A percentile compares a stretch with the other conserved stretches of the same genome.
phyloP scores from a whole-genome alignment of 2,329 filamentous ascomycete species.

The Tricladium varicosporioides region DNA sequence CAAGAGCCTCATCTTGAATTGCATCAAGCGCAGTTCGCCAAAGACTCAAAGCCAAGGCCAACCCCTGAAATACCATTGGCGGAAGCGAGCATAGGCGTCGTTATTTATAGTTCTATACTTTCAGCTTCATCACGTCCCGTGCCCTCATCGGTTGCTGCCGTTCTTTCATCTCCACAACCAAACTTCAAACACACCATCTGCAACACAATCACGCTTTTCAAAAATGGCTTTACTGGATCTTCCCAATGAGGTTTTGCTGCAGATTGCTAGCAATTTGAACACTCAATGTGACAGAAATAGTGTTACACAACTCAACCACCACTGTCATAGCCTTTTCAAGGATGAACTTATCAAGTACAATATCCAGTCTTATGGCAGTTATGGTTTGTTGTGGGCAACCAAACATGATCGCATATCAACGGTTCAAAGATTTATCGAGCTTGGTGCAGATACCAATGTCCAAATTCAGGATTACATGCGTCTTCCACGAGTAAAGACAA shows the following conservation, averaged over 20 bases:
- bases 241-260: neutral
- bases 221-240: neutral
- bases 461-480: too few species aligned
- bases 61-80: too few species aligned
- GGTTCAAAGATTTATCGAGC: neutral
- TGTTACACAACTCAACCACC: neutral
- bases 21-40: neutral
- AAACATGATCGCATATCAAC: neutral
- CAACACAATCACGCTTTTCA: neutral
- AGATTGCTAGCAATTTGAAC: neutral
- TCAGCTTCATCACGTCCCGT: neutral
- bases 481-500: too few species aligned
- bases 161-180: neutral
- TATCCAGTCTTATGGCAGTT: neutral
- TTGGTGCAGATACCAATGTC: neutral
- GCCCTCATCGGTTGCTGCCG: neutral
- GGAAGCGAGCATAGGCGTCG: neutral
- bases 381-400: neutral
- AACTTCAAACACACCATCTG: neutral
- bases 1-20: neutral
- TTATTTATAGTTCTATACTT: neutral
- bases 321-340: neutral
- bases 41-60: neutral
- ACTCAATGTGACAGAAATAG: neutral
- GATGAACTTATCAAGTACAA: neutral